Conservation (phyloP, 495 filamentous ascomycete genomes). For the Parathielavia appendiculata region DNA sequence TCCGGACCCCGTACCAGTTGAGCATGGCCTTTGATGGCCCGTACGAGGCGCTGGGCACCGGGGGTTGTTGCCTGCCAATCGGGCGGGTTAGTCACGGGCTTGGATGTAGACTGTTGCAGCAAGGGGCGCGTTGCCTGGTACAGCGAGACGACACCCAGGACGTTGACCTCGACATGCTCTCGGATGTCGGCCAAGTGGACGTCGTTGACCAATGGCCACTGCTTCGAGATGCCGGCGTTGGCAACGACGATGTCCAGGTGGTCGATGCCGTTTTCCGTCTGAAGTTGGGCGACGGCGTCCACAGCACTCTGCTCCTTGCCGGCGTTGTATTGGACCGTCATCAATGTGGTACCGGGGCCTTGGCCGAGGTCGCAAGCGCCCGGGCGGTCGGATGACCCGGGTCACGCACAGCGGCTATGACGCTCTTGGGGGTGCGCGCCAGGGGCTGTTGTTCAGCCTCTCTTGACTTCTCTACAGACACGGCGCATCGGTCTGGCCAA, state of each 20-base stretch:
- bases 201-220: conserved; percentile 31
- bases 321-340: conserved; percentile 30
- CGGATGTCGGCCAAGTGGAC: conserved; percentile 26
- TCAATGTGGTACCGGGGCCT: conserved; percentile 20
- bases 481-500: neutral
- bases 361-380: conserved; percentile 22
- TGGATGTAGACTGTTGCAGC: conserved; percentile 23
- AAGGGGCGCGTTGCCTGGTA: conserved; percentile 32
- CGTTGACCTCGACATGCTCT: conserved; percentile 25
- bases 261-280: conserved; percentile 18
- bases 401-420: conserved; percentile 34
- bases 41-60: conserved; percentile 37
- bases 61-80: neutral
- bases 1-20: conserved; percentile 37
- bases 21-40: conserved; percentile 36
- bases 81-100: conserved; percentile 17
- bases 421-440: conserved; percentile 16
- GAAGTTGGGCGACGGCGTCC: conserved; percentile 19
- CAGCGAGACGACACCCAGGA: conserved; percentile 29
- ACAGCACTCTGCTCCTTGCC: conserved; percentile 15
- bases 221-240: conserved; percentile 26
- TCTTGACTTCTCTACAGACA: neutral
- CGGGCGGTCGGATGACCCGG: conserved; percentile 21
- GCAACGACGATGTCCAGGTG: conserved; percentile 29
- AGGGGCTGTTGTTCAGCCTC: neutral